Evolutionary conservation across 2,329 filamentous ascomycete genomes (phyloP).

Genomic region (Stagonosporopsis cucurbitacearum): DNA sequence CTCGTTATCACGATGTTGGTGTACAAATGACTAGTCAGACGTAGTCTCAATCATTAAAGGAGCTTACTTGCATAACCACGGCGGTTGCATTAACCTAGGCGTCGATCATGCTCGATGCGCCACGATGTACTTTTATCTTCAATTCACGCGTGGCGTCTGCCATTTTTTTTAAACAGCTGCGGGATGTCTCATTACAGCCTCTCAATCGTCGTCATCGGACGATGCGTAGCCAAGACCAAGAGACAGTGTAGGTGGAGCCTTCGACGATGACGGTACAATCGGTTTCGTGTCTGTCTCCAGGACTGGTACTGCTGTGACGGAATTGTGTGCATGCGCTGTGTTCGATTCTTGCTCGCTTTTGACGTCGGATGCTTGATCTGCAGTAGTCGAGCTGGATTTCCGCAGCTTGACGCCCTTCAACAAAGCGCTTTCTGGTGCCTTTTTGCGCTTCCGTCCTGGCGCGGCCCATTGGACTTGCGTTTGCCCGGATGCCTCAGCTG

Average conservation of each 20-base stretch:
- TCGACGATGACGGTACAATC: conserved; percentile 23
- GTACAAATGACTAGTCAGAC: too few relatives aligned
- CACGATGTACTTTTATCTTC: not conserved
- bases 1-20: not conserved
- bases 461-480: conserved; percentile 59
- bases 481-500: conserved; percentile 44
- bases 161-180: not conserved
- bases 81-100: not conserved
- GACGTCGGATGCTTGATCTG: conserved; percentile 14
- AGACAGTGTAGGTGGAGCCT: conserved; percentile 25
- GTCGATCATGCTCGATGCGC: not conserved
- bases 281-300: conserved; percentile 9
- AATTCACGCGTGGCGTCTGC: not conserved
- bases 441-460: conserved; percentile 60
- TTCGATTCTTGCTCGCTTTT: conserved; percentile 1
- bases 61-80: not conserved
- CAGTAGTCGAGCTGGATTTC: conserved; percentile 41
- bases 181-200: not conserved
- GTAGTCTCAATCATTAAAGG: not conserved
- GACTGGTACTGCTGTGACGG: not conserved
- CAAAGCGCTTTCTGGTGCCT: conserved; percentile 46
- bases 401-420: conserved; percentile 55
- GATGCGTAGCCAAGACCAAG: conserved; percentile 53
- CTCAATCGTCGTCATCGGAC: conserved; percentile 52
- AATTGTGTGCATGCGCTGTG: not conserved